Base-by-base conservation (phyloP, 2,329 filamentous ascomycete genomes). In the Clonostachys sp. region DNA sequence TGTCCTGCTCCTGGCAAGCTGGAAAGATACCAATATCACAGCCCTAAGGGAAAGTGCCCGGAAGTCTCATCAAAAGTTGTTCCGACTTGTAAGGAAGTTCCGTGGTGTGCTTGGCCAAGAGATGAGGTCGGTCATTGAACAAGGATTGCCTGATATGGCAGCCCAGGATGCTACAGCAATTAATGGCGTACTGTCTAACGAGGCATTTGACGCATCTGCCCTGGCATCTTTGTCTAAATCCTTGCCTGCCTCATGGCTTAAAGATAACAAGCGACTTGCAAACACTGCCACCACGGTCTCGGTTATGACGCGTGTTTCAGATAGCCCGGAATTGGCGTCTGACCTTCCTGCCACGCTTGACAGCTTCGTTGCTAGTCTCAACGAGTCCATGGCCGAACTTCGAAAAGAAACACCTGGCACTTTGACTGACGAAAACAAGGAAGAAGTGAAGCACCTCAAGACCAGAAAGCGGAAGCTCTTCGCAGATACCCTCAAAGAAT, bases 1-100 rank as follows among this genome's bases (percentile, higher is more conserved):
- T 56, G 84, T 96, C n/a, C 79, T 99, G 14, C 82, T 95, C 45
- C 73, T 99, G 57, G 91, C 91, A 8, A 96, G 91, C 65, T 99
- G 95, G 95, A 96, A 95, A 64, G 94, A 99, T 57, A 96, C 89
- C 18, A 99, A 97, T 59, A 95, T 99, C 51, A 86, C 86, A 43
- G 89, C 90, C 1, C 72, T 99, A 14, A 82, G 86, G 54, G 91
- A 96, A 60, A 97, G 92, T 64, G 91, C 94, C 2, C 86, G 87
- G 57, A 86, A 86, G 50, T 96, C 91, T 17, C 94, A 99, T 61
- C 83, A 87, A 58, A 96, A 96, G 65, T 78, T 99, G 3, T 96
- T 96, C 71, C 89, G 89, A 56, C 75, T 96, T 35, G 87, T 99
- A 41, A 81, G 89, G 47, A 97, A 96, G 68, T 99, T 96, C 68